phyloP scores from a whole-genome alignment of 257 asterid genomes.

The Gentiana macrophylla region DNA sequence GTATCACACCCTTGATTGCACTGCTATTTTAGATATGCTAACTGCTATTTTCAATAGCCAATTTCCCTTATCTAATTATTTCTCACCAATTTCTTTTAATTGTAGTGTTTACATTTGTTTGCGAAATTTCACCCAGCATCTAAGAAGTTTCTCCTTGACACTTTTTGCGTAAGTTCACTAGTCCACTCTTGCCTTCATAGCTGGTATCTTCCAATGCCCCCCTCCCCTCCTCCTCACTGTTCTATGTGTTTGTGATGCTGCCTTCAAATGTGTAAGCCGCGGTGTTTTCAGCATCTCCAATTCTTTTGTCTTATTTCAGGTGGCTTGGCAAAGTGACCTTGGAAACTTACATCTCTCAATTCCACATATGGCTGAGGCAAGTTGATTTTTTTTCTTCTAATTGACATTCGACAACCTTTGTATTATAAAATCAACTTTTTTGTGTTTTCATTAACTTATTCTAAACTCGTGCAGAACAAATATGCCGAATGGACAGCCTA shows the following conservation, averaged over 20 bases:
- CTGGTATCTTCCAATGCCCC: neutral
- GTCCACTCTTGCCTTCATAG: slow-evolving; percentile 17
- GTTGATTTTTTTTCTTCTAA: slow-evolving; percentile 5
- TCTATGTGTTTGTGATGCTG: neutral
- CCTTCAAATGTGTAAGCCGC: too few species aligned
- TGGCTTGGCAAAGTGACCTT: slow-evolving; percentile 96
- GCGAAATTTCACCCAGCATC: slow-evolving; percentile 78
- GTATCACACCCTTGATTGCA: slow-evolving; percentile 14
- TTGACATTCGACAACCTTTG: too few species aligned
- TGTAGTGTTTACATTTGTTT: slow-evolving; percentile 76
- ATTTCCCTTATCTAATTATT: neutral
- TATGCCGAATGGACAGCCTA: slow-evolving; percentile 92
- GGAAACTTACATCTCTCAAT: slow-evolving; percentile 96
- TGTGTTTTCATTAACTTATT: neutral
- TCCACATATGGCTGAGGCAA: slow-evolving; percentile 97
- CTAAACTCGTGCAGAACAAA: slow-evolving; percentile 51
- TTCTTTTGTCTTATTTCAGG: slow-evolving; percentile 36
- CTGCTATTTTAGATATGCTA: neutral
- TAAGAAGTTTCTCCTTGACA: slow-evolving; percentile 72
- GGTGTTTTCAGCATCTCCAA: slow-evolving; percentile 15
- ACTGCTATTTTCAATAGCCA: neutral
- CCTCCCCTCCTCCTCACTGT: slow-evolving; percentile 13
- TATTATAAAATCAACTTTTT: neutral
- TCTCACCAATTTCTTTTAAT: slow-evolving; percentile 18
- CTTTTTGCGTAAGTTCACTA: slow-evolving; percentile 74